Evolutionary conservation across 169 alveolate species (phyloP), one percentile per base, ranked within the genome.

Genomic region (Eimeria brunetti): DNA sequence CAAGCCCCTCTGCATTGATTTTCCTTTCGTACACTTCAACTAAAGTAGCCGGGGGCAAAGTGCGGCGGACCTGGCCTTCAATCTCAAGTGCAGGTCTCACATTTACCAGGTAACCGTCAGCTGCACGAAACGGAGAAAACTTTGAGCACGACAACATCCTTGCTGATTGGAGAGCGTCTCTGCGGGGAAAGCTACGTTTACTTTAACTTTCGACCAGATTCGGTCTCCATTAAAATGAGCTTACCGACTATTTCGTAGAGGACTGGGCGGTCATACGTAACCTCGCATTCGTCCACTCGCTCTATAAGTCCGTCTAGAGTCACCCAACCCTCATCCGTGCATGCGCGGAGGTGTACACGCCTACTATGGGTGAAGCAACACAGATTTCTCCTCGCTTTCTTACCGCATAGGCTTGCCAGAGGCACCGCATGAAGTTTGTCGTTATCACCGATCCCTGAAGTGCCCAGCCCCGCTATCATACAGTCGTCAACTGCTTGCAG

Each of bases 21-120:
- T 89, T 83, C 49, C 96, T 71, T 33, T 94, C 96, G 69, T 71
- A 94, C 33, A 94, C 96, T 80, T 94, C 96, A 49, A 94, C 90
- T 20, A 76, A 64, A 16, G 96, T 94, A n/a, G 94, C 94, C 7
- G 96, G 89, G 14, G 96, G 96, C 81, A 94, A 51, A 73, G 94
- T 94, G 60, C 96, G 96, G 67, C 81, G 81, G 49, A 94, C 94
- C 71, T 80, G 95, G 16, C 95, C 95, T 30, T 91, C 95, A 38
- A 91, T 91, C 76, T 91, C 95, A 22, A 91, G 95, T 30, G 84
- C 67, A 33, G 73, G 91, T 71, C 95, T 83, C 51, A 91, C 91
- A 46, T 91, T 91, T 7, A 91, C 91, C 51, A 91, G 60, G 62
- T 91, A 91, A 7, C 95, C 95, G 67, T 91, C 95, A 36, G 91